These are phyloP conservation scores for Macrolepiota dolichaula DNA, from an alignment of 768 basidiomycete genomes.

Conservation along the genomic window DNA sequence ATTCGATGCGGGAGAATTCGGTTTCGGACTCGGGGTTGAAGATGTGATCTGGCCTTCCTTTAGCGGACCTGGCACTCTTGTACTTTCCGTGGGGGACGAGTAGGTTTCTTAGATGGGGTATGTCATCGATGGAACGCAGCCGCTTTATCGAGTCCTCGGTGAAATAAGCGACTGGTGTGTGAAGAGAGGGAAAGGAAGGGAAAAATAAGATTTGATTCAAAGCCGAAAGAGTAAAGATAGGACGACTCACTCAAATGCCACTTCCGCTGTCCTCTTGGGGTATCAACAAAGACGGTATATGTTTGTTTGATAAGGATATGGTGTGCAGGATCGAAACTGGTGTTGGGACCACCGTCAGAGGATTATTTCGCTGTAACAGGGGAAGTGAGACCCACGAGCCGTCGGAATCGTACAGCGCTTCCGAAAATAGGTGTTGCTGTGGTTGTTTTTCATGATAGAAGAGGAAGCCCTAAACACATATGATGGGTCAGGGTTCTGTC, in stretches of 20 bases:
- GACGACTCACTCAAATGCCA: conserved; percentile 71
- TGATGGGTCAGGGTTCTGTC: conserved; percentile 4
- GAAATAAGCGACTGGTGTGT: conserved; percentile 71
- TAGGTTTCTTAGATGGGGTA: conserved; percentile 47
- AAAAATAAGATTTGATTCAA: not conserved
- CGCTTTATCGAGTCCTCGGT: conserved; percentile 65
- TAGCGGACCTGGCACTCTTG: conserved; percentile 66
- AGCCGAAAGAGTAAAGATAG: conserved; percentile 19
- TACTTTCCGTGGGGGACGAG: conserved; percentile 65
- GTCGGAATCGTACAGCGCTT: conserved; percentile 36
- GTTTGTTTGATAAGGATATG: conserved; percentile 72
- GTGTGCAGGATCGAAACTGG: conserved; percentile 30
- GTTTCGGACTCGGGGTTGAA: conserved; percentile 41
- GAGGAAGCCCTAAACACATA: conserved; percentile 71
- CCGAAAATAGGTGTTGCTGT: conserved; percentile 43
- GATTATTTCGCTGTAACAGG: not conserved
- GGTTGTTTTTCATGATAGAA: conserved; percentile 78
- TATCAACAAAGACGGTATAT: conserved; percentile 75
- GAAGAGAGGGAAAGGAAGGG: too few relatives aligned
- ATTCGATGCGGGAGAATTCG: conserved; percentile 40
- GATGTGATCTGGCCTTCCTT: conserved; percentile 50
- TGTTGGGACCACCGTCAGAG: conserved; percentile 15
- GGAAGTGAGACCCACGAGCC: conserved; percentile 19
- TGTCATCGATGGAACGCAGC: conserved; percentile 61
- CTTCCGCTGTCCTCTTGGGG: conserved; percentile 63